phyloP scores from a whole-genome alignment of 495 filamentous ascomycete species.

The Penicillium macrosclerotiorum region DNA sequence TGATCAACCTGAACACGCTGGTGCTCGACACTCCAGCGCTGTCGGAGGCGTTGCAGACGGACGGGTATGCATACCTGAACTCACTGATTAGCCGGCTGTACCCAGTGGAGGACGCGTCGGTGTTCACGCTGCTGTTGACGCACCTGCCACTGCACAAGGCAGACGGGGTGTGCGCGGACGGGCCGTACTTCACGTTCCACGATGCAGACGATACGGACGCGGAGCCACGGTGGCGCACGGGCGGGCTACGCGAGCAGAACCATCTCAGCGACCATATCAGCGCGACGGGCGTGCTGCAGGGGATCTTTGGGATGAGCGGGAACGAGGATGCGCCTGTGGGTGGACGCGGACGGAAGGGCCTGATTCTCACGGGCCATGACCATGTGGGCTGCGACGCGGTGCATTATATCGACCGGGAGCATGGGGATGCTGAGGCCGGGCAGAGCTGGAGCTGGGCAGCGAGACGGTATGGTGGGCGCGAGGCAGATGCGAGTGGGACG shows the following conservation, averaged over 20 bases:
- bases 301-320: slow-evolving; percentile 74
- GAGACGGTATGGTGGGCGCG: slow-evolving; percentile 23
- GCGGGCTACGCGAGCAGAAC: slow-evolving; percentile 87
- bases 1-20: slow-evolving; percentile 86
- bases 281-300: slow-evolving; percentile 63
- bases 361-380: slow-evolving; percentile 91
- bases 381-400: slow-evolving; percentile 89
- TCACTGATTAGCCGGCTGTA: slow-evolving; percentile 60
- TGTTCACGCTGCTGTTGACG: slow-evolving; percentile 80
- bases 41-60: slow-evolving; percentile 59
- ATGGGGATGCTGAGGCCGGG: no score
- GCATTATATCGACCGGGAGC: slow-evolving; percentile 70
- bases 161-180: slow-evolving; percentile 79
- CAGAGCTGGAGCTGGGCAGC: slow-evolving; percentile 34
- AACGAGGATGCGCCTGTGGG: slow-evolving; percentile 46
- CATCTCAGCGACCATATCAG: slow-evolving; percentile 70
- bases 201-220: slow-evolving; percentile 45
- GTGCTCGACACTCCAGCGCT: slow-evolving; percentile 82
- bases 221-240: slow-evolving; percentile 39
- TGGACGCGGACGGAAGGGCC: slow-evolving; percentile 63
- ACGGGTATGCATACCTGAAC: slow-evolving; percentile 78
- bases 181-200: slow-evolving; percentile 73
- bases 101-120: slow-evolving; percentile 62
- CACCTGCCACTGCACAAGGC: slow-evolving; percentile 89
- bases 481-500: slow-evolving; percentile 1